Evolutionary conservation across 345 rosid species (phyloP), one percentile per base, ranked within the genome.

Genomic region (Schrenkiella parvula): DNA sequence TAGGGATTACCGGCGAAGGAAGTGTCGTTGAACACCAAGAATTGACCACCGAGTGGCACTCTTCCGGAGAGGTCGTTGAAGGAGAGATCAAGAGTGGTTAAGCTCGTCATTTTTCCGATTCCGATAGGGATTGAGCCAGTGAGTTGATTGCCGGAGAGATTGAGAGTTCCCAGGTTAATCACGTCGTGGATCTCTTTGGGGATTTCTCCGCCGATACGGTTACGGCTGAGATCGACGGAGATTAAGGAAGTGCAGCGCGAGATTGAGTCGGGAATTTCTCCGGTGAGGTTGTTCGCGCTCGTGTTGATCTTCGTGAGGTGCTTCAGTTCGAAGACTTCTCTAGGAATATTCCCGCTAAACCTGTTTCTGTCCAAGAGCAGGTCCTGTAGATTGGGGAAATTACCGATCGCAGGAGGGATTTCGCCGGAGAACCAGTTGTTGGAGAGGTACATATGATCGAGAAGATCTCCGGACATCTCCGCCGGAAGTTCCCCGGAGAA

Each of bases 61-160:
- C 68, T 74, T 1, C 98, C 96, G 0, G 70, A 14, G 58, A 93
- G 81, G 43, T 89, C 81, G 74, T 93, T 91, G 77, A 71, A 71
- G 9, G 97, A 84, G 72, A 93, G 84, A 70, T 93, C 96, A 3
- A 93, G 92, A 14, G 81, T 81, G 1, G 96, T 87, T 50, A 93
- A 91, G 15, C 97, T 88, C 2, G 78, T 80, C 95, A 91, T 93
- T 77, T 37, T 67, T 8, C 85, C 75, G 23, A 93, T 85, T 58
- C 87, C 96, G 21, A 14, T 66, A 0, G 96, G 93, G 18, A 93
- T 82, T 59, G 79, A 69, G 2, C 98, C 98, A 2, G 84, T 85
- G 17, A 93, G 73, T 12, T 81, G 82, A 75, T 93, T 93, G 1
- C 82, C 74, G 13, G 98, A 93, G 26, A 87, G 58, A 68, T 93